Conservation (phyloP, 1,139 yeast species). For the Debaryomyces nepalensis region DNA sequence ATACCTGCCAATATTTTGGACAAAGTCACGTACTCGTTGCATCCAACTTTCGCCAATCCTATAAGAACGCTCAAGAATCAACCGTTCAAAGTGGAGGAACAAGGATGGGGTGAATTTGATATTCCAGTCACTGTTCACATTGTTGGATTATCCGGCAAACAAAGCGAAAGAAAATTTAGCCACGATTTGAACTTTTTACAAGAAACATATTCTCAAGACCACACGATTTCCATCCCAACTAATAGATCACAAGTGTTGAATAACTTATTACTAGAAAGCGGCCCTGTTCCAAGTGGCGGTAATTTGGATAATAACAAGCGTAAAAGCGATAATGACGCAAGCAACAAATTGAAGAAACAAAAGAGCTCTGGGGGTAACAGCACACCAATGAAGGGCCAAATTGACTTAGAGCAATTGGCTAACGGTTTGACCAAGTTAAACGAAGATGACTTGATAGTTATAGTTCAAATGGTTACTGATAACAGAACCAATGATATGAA, state of each 20-base stretch:
- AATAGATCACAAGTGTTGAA: constrained; percentile 72
- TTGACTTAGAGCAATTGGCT: constrained; percentile 90
- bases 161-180: constrained; percentile 82
- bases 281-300: constrained; percentile 63
- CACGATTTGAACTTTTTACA: constrained; percentile 89
- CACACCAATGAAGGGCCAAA: constrained; percentile 64
- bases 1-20: constrained; percentile 89
- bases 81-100: constrained; percentile 90
- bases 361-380: constrained; percentile 53
- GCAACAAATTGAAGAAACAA: constrained; percentile 65
- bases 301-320: constrained; percentile 40
- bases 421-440: constrained; percentile 84
- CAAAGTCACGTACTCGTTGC: constrained; percentile 89
- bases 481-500: constrained; percentile 95
- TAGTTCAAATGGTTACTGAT: constrained; percentile 97
- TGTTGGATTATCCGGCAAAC: constrained; percentile 68
- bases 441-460: constrained; percentile 92
- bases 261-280: constrained; percentile 76
- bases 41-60: constrained; percentile 94
- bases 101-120: constrained; percentile 99
- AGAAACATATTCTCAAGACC: constrained; percentile 79
- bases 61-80: constrained; percentile 77
- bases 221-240: constrained; percentile 74
- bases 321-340: constrained; percentile 27
- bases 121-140: constrained; percentile 78